phyloP scores from a whole-genome alignment of 768 basidiomycete genomes.

The Lactarius tabidus region DNA sequence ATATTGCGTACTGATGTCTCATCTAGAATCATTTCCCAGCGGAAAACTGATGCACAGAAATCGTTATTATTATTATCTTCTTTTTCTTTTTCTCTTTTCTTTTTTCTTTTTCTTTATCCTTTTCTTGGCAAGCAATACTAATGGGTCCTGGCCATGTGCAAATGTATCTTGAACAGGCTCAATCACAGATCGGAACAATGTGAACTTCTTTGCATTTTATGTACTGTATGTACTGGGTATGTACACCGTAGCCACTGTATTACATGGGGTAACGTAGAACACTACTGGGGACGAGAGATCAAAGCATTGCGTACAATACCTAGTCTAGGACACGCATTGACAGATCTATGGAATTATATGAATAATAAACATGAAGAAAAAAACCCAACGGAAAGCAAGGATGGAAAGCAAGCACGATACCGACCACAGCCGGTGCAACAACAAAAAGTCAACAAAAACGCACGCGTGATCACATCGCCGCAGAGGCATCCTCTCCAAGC shows the following conservation, averaged over 20 bases:
- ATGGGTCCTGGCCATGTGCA: too few relatives aligned
- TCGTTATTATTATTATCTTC: too few relatives aligned
- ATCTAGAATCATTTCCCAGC: too few relatives aligned
- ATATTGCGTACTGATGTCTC: too few relatives aligned
- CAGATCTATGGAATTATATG: background rate
- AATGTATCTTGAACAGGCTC: too few relatives aligned
- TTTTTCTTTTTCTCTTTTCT: too few relatives aligned
- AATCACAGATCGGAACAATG: background rate
- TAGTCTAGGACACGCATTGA: background rate
- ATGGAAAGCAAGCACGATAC: too few relatives aligned
- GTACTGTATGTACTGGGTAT: background rate
- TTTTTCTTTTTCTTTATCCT: too few relatives aligned
- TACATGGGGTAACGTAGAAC: background rate
- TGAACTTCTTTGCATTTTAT: background rate
- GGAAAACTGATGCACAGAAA: too few relatives aligned
- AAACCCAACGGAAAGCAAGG: background rate
- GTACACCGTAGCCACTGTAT: background rate
- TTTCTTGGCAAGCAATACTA: too few relatives aligned
- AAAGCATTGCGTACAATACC: background rate
- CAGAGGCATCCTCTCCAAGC: slow-evolving; percentile 44
- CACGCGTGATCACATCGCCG: background rate
- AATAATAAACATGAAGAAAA: slow-evolving; percentile 1
- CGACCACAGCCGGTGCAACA: too few relatives aligned
- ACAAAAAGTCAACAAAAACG: background rate
- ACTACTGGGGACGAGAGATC: background rate